Evolutionary conservation across 2,329 filamentous ascomycete genomes (phyloP), one percentile per base, ranked within the genome.

Genomic region (Scedosporium apiospermum): DNA sequence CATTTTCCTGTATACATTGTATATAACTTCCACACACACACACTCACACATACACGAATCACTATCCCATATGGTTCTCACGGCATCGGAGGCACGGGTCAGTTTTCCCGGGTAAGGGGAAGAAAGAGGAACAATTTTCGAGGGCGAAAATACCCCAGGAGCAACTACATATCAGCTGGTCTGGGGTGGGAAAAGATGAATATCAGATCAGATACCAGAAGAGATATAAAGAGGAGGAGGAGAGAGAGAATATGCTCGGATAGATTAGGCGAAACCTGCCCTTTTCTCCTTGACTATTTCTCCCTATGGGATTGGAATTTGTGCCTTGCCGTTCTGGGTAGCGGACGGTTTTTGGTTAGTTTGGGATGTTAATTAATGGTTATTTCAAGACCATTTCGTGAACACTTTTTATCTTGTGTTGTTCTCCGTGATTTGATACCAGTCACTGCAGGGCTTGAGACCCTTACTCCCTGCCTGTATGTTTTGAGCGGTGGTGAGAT

Each of bases 1-100:
- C 27, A 46, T 58, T 23, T 44, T 51, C 38, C 16, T 61, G 41
- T 63, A 53, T 61, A 58, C 34, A 51, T 34, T 58, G 42, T 61
- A 57, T 59, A 18, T 59, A 60, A 10, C 59, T 41, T n/a, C 41
- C 18, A 21, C 44, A 38, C 30, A 38, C 30, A 34, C 44, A 49
- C n/a, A 21, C 44, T 1, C 44, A 49, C 16, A 18, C 44, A 18
- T 7, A 7, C 44, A 7, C 44, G 21, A 49, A 3, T 49, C 6
- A 4, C 44, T 49, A 49, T 49, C 44, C 44, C 44, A 49, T 21
- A 49, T 10, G 44, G 44, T 49, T 49, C 44, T 49, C 44, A 49
- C 3, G 44, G 44, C 44, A 49, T 49, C 3, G 44, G 44, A 49
- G 44, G 44, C 44, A 49, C n/a, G 16, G 44, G 18, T 49, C 18